Evolutionary conservation across 2,329 filamentous ascomycete genomes (phyloP).

Genomic region (Bisporella sp.): DNA sequence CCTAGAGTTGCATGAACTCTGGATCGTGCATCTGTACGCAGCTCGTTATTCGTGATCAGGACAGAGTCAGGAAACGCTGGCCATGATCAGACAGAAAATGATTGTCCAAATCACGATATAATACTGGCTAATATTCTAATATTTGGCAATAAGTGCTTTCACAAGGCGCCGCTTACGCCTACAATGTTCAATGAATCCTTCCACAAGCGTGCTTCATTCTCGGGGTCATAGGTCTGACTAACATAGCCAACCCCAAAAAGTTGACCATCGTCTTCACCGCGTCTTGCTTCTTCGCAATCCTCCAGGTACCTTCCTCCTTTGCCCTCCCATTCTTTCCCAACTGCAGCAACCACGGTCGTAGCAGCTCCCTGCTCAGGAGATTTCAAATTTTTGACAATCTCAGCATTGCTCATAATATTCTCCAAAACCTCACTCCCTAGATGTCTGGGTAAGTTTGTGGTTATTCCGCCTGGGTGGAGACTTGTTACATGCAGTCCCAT

Average conservation of each 20-base stretch:
- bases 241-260: constrained; percentile 17
- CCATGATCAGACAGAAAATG: too few species aligned
- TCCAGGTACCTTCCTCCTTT: constrained; percentile 1
- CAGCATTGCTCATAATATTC: too few species aligned
- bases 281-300: constrained; percentile 25
- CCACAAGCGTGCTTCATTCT: constrained; percentile 35
- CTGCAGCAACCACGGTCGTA: constrained; percentile 33
- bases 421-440: constrained; percentile 14
- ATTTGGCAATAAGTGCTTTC: neutral
- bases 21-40: too few species aligned
- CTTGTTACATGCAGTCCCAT: constrained; percentile 32
- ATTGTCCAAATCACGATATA: too few species aligned
- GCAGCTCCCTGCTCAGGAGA: constrained; percentile 34
- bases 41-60: too few species aligned
- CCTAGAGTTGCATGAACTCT: too few species aligned
- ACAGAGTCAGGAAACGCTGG: too few species aligned
- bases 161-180: constrained; percentile 17
- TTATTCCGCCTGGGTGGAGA: constrained; percentile 34
- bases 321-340: constrained; percentile 34
- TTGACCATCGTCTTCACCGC: constrained; percentile 21
- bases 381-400: constrained; percentile 17
- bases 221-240: constrained; percentile 28
- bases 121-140: too few species aligned
- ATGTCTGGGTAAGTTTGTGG: constrained; percentile 24
- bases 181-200: constrained; percentile 29